Base-by-base conservation (phyloP, 768 basidiomycete species). In the Suillus plorans region DNA sequence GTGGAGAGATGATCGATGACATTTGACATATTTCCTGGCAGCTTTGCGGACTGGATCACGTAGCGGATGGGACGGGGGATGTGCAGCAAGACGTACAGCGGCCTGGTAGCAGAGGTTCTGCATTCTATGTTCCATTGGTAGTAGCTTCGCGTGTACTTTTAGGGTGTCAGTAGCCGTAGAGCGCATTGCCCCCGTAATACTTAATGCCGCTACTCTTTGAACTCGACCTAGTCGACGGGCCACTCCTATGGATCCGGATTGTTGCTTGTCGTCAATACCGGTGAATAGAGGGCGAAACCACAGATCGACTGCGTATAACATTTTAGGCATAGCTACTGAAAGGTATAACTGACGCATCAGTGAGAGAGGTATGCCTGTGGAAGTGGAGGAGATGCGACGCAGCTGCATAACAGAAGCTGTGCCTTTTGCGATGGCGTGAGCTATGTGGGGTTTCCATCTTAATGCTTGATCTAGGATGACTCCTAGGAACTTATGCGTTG, bases 401-500 rank as follows among this genome's bases (percentile, higher is more conserved):
- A 52, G 28, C 50, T 52, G 50, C 7, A 60, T 5, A 0, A 60
- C 25, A 13, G 45, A 60, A 0, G 31, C 42, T 10, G 60, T 60
- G 28, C 42, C 42, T 12, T 60, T 60, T 1, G 18, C 25, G 10
- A 60, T n/a, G 2, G 60, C 25, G 13, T 60, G 18, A 18, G 42
- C 28, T 60, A 41, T 37, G 16, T 62, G 61, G 0, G 22, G 31
- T 25, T 55, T n/a, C 49, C 49, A 28, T 50, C 22, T 10, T 5
- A 49, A 10, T 2, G 12, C 47, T 50, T 67, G 57, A 44, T 64
- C 58, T 0, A 69, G 12, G 20, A 67, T 64, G 2, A 52, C 28
- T 4, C 66, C 58, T 22, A 67, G 37, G 31, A 69, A 66, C 3
- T 34, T n/a, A 20, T 60, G 60, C 1, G 58, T 45, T 2, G 37